These are phyloP conservation scores for Pneumocystis canis DNA, from an alignment of 1,139 yeast genomes.

Conservation along the genomic window DNA sequence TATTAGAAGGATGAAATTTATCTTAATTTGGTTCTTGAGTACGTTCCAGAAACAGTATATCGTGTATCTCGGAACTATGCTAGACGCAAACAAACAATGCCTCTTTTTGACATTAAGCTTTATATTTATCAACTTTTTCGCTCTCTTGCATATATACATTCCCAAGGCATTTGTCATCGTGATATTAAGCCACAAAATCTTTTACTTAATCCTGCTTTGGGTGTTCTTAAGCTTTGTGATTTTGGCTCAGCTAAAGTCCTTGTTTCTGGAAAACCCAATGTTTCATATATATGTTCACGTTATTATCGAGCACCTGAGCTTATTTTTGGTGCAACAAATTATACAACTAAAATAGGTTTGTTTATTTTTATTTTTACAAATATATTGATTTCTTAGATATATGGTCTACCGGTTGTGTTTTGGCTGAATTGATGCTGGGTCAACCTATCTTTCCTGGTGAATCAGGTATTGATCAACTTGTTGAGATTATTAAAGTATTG, in stretches of 20 bases:
- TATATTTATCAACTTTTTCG: conserved; percentile 85
- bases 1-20: conserved; percentile 48
- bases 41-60: conserved; percentile 85
- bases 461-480: conserved; percentile 91
- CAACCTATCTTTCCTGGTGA: conserved; percentile 97
- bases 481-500: conserved; percentile 84
- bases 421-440: conserved; percentile 89
- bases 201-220: conserved; percentile 63
- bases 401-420: conserved; percentile 97
- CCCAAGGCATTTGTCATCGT: conserved; percentile 86
- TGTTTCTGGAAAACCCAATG: conserved; percentile 83
- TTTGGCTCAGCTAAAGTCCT: conserved; percentile 96
- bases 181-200: conserved; percentile 95
- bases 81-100: conserved; percentile 62
- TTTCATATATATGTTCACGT: conserved; percentile 88
- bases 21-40: conserved; percentile 77
- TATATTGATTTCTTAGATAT: conserved; percentile 35
- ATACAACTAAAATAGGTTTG: conserved; percentile 70
- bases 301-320: conserved; percentile 92
- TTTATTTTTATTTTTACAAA: neutral
- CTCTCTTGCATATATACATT: conserved; percentile 81
- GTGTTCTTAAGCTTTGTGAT: conserved; percentile 81
- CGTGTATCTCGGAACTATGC: conserved; percentile 79
- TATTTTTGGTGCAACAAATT: conserved; percentile 79
- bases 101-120: conserved; percentile 72